A percentile compares a stretch with the other conserved stretches of the same genome.
Evolutionary conservation across 352 stramenopile species (phyloP).

Genomic region (Phytophthora citrophthora): DNA sequence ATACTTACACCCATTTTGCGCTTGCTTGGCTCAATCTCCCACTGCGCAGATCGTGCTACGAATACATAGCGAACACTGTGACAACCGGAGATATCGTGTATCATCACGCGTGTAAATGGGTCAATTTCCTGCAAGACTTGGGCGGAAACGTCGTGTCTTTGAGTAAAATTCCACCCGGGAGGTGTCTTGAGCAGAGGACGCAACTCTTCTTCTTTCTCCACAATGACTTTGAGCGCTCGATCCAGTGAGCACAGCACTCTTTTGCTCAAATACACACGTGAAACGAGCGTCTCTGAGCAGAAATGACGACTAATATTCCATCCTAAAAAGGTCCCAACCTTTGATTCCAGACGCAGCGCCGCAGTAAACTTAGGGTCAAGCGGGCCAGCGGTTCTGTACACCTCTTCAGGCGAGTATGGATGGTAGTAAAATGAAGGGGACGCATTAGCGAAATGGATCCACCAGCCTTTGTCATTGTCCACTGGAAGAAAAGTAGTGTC

Average conservation of each 20-base stretch:
- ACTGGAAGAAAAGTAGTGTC: background rate
- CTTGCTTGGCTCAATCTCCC: background rate
- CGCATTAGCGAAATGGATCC: constrained; percentile 3
- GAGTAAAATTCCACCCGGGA: constrained; percentile 18
- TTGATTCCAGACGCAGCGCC: background rate
- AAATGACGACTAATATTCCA: constrained; percentile 1
- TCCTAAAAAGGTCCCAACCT: background rate
- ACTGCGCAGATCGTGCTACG: constrained; percentile 9
- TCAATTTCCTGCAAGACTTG: constrained; percentile 31
- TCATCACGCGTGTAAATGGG: constrained; percentile 18
- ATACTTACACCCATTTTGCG: constrained; percentile 18
- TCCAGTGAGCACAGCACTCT: background rate
- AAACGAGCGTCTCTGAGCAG: background rate
- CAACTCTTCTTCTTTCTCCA: constrained; percentile 11
- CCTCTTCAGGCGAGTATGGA: constrained; percentile 2
- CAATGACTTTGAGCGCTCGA: constrained; percentile 3
- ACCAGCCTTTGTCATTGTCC: constrained; percentile 8
- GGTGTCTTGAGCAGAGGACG: constrained; percentile 21
- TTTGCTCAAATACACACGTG: constrained; percentile 3
- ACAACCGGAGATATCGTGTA: constrained; percentile 14
- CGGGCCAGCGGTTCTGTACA: background rate
- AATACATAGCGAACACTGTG: constrained; percentile 8
- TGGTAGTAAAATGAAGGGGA: constrained; percentile 8
- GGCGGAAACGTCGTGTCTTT: constrained; percentile 3
- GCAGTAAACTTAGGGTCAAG: background rate